phyloP scores from a whole-genome alignment of 2,329 filamentous ascomycete genomes.

The Sarocladium brachiariae region DNA sequence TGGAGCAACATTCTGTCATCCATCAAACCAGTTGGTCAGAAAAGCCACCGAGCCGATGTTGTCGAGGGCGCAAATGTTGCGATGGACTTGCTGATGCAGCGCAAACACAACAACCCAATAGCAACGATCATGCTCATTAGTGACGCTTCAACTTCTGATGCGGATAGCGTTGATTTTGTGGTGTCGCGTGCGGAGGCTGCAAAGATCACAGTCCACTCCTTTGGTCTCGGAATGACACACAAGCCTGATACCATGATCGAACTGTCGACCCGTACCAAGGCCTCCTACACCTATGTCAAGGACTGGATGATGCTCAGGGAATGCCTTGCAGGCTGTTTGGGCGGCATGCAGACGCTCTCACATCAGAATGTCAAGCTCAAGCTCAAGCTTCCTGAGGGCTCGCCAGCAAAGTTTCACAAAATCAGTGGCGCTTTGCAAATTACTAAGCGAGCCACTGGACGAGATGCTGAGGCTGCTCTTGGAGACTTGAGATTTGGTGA shows the following conservation, averaged over 20 bases:
- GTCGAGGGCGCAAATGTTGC: conserved; percentile 97
- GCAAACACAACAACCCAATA: conserved; percentile 90
- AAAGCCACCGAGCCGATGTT: conserved; percentile 91
- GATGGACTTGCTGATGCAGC: conserved; percentile 97
- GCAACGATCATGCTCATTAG: conserved; percentile 95
- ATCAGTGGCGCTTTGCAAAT: conserved; percentile 95
- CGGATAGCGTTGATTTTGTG: conserved; percentile 95
- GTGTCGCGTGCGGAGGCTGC: conserved; percentile 94
- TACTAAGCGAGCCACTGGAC: conserved; percentile 89
- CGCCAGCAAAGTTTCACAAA: conserved; percentile 96
- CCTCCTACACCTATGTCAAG: conserved; percentile 96
- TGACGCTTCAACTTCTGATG: conserved; percentile 90
- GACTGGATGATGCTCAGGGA: conserved; percentile 99
- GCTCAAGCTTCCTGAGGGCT: conserved; percentile 88
- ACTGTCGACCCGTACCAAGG: conserved; percentile 89
- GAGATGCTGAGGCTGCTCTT: conserved; percentile 86
- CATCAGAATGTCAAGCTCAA: conserved; percentile 98
- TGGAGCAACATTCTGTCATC: conserved; percentile 83
- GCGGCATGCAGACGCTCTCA: conserved; percentile 86
- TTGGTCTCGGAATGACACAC: conserved; percentile 91
- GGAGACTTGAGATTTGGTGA: conserved; percentile 93
- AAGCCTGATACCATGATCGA: conserved; percentile 99
- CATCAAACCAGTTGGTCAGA: conserved; percentile 90
- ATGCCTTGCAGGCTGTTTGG: conserved; percentile 87
- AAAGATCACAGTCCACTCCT: conserved; percentile 95